phyloP scores from a whole-genome alignment of 306 rosid genomes.

The Crotalaria pallida region DNA sequence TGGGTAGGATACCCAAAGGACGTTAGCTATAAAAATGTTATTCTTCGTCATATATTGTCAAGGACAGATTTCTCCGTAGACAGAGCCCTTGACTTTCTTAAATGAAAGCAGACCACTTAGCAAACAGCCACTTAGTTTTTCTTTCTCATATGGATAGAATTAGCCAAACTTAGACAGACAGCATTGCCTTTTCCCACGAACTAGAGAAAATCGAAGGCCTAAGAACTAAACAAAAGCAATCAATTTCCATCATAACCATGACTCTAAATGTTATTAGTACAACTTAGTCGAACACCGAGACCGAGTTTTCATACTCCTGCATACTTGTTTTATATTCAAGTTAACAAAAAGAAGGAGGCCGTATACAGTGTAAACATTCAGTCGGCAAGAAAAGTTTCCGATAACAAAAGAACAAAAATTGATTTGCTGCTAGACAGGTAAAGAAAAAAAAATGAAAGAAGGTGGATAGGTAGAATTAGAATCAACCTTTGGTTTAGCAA shows the following conservation, averaged over 20 bases:
- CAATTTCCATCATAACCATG: neutral
- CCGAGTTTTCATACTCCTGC: too few species aligned
- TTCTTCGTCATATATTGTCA: neutral
- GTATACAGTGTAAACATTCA: too few species aligned
- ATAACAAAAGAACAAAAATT: neutral
- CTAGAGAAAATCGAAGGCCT: neutral
- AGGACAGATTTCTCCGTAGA: neutral
- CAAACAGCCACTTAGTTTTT: neutral
- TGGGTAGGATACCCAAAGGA: neutral
- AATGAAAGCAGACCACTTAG: neutral
- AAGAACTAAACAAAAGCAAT: neutral
- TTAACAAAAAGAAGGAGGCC: too few species aligned
- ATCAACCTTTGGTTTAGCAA: constrained; percentile 97
- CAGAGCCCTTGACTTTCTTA: neutral
- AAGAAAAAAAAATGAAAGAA: neutral
- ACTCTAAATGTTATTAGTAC: too few species aligned
- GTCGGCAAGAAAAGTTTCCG: too few species aligned
- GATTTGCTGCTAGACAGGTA: neutral
- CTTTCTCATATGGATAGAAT: neutral
- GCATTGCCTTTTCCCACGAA: neutral
- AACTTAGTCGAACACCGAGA: too few species aligned
- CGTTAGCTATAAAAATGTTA: neutral
- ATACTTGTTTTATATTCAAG: too few species aligned
- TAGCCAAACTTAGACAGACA: neutral
- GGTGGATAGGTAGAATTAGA: neutral